Percentiles rank a stretch among this genome's conserved stretches.
Conservation (phyloP, 805 yeast genomes). For the Saccharomycopsis amapae region DNA sequence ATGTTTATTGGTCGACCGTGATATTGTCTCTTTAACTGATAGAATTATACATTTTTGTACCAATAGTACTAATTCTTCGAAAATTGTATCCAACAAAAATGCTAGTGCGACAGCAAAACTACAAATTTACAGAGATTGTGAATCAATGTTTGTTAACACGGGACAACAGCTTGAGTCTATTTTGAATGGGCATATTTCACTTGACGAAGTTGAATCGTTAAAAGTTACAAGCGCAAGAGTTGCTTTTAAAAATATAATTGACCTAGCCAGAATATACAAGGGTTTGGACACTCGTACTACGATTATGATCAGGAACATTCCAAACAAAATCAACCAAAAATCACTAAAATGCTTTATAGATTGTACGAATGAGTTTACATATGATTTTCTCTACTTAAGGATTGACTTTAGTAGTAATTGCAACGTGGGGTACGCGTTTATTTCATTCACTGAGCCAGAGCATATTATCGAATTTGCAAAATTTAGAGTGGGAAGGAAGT, state of each 20-base stretch:
- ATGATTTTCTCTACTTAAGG: slow-evolving; percentile 39
- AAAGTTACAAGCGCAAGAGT: neutral
- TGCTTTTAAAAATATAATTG: slow-evolving; percentile 27
- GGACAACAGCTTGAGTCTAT: slow-evolving; percentile 1
- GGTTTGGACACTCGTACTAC: slow-evolving; percentile 43
- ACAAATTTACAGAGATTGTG: no score
- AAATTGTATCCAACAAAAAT: no score
- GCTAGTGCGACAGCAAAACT: no score
- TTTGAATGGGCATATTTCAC: neutral
- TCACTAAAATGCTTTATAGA: slow-evolving; percentile 41
- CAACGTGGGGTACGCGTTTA: slow-evolving; percentile 64
- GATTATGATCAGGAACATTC: slow-evolving; percentile 47
- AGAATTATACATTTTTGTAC: no score
- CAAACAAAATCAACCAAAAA: slow-evolving; percentile 42
- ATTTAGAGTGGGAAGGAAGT: slow-evolving; percentile 40
- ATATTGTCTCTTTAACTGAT: no score
- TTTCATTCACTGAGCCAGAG: slow-evolving; percentile 42
- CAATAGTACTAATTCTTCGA: no score
- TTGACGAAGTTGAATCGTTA: neutral
- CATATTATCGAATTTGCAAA: slow-evolving; percentile 39
- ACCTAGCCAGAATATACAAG: slow-evolving; percentile 32
- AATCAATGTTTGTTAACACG: neutral
- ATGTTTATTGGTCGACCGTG: no score
- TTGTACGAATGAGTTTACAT: slow-evolving; percentile 34
- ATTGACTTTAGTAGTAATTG: slow-evolving; percentile 46